A percentile compares a stretch with the other conserved stretches of the same genome.
Evolutionary conservation across 2,329 filamentous ascomycete species (phyloP).

Genomic region (Madurella mycetomatis): DNA sequence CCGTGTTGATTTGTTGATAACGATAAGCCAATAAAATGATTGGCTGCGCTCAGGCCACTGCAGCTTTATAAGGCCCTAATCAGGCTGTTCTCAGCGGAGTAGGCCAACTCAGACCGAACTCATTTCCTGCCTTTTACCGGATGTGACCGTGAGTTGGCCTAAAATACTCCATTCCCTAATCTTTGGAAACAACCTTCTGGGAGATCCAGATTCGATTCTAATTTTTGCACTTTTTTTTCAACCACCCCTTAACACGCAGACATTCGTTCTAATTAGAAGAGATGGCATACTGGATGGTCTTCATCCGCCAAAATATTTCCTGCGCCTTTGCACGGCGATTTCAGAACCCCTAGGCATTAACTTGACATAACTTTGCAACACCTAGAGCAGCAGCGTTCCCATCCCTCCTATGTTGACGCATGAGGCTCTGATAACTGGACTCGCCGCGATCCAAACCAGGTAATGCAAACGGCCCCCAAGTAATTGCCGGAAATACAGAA

Average conservation of each 20-base stretch:
- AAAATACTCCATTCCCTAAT: slow-evolving; percentile 29
- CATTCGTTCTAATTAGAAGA: too few species aligned
- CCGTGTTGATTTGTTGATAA: not conserved
- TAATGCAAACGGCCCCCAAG: not conserved
- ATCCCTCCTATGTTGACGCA: too few species aligned
- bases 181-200: slow-evolving; percentile 28
- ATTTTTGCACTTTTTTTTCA: slow-evolving; percentile 19
- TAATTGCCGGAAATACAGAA: not conserved
- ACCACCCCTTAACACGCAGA: not conserved
- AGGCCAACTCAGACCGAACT: slow-evolving; percentile 29
- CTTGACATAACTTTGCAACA: too few species aligned
- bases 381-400: too few species aligned
- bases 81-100: slow-evolving; percentile 8
- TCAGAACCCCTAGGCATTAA: too few species aligned
- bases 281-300: too few species aligned
- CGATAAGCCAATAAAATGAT: slow-evolving; percentile 3
- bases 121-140: slow-evolving; percentile 31
- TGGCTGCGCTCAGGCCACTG: not conserved
- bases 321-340: too few species aligned
- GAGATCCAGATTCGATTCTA: slow-evolving; percentile 26
- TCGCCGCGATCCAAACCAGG: not conserved
- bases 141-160: slow-evolving; percentile 31
- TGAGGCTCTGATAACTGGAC: too few species aligned
- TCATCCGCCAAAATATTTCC: too few species aligned
- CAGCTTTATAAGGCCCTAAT: slow-evolving; percentile 14